These are phyloP conservation scores for Ophiostoma sp. DNA, from an alignment of 2,329 filamentous ascomycete genomes.

Conservation along the genomic window DNA sequence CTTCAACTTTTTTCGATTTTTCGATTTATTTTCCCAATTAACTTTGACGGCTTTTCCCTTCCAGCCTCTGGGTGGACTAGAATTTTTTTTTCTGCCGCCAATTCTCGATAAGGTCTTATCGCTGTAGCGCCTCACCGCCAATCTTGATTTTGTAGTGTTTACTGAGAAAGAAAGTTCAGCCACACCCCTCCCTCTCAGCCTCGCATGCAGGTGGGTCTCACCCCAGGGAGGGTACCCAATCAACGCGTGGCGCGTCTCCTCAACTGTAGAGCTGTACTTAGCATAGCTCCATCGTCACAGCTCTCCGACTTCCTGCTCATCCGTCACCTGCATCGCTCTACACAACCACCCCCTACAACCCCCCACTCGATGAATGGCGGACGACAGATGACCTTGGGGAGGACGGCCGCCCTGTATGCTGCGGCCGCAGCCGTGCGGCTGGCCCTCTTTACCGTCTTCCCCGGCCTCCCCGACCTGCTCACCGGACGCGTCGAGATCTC, in stretches of 20 bases:
- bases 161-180: not conserved
- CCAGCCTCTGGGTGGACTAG: constrained; percentile 8
- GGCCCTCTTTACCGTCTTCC: constrained; percentile 73
- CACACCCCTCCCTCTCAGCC: constrained; percentile 15
- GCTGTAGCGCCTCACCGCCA: constrained; percentile 19
- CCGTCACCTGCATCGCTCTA: not conserved
- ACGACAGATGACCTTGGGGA: constrained; percentile 26
- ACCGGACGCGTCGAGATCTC: constrained; percentile 93
- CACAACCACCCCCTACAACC: not conserved
- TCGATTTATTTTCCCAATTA: constrained; percentile 19
- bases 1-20: constrained; percentile 19
- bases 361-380: constrained; percentile 26
- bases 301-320: not conserved
- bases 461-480: constrained; percentile 75
- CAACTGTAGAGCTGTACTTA: not conserved
- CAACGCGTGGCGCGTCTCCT: constrained; percentile 20
- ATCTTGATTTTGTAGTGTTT: not conserved
- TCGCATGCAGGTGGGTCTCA: not conserved
- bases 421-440: constrained; percentile 74
- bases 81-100: constrained; percentile 27
- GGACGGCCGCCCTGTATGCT: constrained; percentile 62
- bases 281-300: constrained; percentile 11
- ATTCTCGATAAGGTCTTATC: constrained; percentile 16
- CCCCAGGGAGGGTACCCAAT: constrained; percentile 15
- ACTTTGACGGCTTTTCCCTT: constrained; percentile 29